These are phyloP conservation scores for Calonectria crousiana DNA, from an alignment of 2,329 filamentous ascomycete genomes.

Conservation along the genomic window DNA sequence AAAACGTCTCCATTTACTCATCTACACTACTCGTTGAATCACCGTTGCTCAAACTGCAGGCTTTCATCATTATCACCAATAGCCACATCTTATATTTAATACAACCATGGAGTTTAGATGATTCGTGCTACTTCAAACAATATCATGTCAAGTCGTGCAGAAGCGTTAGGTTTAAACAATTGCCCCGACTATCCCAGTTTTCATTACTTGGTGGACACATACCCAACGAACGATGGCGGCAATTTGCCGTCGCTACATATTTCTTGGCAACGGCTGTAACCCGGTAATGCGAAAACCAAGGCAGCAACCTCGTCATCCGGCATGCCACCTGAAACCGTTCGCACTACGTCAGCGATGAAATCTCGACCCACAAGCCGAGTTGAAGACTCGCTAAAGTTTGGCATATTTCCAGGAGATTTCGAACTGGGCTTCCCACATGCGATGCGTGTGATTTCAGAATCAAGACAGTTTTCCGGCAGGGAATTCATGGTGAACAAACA, in stretches of 20 bases:
- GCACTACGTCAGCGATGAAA: background rate
- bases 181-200: background rate
- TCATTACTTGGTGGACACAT: background rate
- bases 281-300: background rate
- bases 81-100: rapidly evolving
- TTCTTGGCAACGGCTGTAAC: background rate
- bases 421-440: background rate
- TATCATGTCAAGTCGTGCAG: background rate
- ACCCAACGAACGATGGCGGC: background rate
- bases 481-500: background rate
- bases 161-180: too few species aligned
- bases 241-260: background rate
- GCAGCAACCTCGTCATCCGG: background rate
- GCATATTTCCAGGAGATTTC: too few species aligned
- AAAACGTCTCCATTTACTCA: background rate
- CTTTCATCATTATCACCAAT: background rate
- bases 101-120: background rate
- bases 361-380: background rate
- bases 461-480: rapidly evolving
- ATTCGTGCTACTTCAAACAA: background rate
- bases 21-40: background rate
- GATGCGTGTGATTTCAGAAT: background rate
- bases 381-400: background rate
- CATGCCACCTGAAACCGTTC: slow-evolving; percentile 20
- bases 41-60: too few species aligned